Evolutionary conservation across 148 eudicot species (phyloP).

Genomic region (Mesembryanthemum crystallinum): DNA sequence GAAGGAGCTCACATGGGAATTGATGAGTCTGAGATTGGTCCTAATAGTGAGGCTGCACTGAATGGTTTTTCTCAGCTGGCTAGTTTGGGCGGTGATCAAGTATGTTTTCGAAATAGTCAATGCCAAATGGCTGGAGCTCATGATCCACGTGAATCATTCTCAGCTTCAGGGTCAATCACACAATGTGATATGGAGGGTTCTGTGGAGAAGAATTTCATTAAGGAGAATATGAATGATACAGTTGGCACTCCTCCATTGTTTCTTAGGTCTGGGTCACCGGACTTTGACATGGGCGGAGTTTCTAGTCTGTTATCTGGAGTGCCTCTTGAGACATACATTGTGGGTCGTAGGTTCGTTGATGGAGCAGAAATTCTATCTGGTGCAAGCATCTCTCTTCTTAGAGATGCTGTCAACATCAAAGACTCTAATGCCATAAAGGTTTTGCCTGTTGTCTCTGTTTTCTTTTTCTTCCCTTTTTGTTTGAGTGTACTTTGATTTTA

Average conservation of each 20-base stretch:
- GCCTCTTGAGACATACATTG: slow-evolving; percentile 65
- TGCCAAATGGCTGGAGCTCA: slow-evolving; percentile 13
- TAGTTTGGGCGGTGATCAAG: slow-evolving; percentile 21
- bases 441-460: slow-evolving; percentile 17
- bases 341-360: slow-evolving; percentile 69
- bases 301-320: slow-evolving; percentile 33
- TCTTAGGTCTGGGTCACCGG: slow-evolving; percentile 26
- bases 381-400: slow-evolving; percentile 42
- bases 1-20: slow-evolving; percentile 24
- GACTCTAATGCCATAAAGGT: slow-evolving; percentile 94
- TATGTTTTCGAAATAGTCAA: slow-evolving; percentile 11
- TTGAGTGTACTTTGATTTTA: not conserved
- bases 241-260: slow-evolving; percentile 15
- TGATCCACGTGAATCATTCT: slow-evolving; percentile 11
- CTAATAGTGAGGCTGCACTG: slow-evolving; percentile 19
- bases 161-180: slow-evolving; percentile 12
- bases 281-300: slow-evolving; percentile 27
- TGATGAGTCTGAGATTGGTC: slow-evolving; percentile 24
- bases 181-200: slow-evolving; percentile 12
- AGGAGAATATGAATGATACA: slow-evolving; percentile 19
- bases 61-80: slow-evolving; percentile 18
- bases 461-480: slow-evolving; percentile 12
- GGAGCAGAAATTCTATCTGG: slow-evolving; percentile 47
- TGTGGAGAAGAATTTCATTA: slow-evolving; percentile 23
- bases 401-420: slow-evolving; percentile 67